Base-by-base conservation (phyloP, 2,329 filamentous ascomycete species). In the Verticillium longisporum region DNA sequence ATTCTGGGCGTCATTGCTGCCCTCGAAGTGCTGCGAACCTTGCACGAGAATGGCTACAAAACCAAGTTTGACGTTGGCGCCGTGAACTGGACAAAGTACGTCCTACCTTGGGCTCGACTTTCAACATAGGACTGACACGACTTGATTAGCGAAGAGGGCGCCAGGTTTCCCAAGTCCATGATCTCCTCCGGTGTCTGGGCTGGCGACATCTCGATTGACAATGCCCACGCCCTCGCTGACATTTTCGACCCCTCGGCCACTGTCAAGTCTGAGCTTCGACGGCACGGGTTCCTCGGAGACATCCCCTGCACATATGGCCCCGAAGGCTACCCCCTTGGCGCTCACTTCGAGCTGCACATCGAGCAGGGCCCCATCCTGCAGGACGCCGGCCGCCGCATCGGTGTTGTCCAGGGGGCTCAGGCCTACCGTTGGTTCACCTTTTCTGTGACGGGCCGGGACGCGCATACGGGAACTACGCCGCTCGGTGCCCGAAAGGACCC, bases 261-360 rank as follows among this genome's bases (percentile, higher is more conserved):
- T 0, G 64, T 74, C 11, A 71, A 68, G 31, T 66, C 67, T 11
- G 72, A 92, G 63, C 80, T 95, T 0, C 78, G 89, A 68, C 81
- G 88, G 14, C 92, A 92, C 58, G 86, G 87, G 0, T 92, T 90
- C 65, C 74, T 91, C 0, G 90, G 90, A 14, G 66, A 73, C 0
- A 74, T 79, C 0, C 41, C 60, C 13, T 65, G 63, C 33, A 60
- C 62, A 3, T 57, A 50, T 55, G 37, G 55, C 36, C 34, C 55
- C 2, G 7, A 56, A 9, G 62, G 62, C 1, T 65, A 61, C 26
- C 87, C 87, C 0, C 85, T 91, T 74, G 88, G 84, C 1, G 89
- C 88, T 1, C 90, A 94, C 72, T 93, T 94, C 68, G 90, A 94
- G 72, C 80, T 95, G 10, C 91, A 95, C 69, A 94, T 94, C 59